Evolutionary conservation across 345 rosid species (phyloP), one percentile per base, ranked within the genome.

Genomic region (Passiflora organensis): DNA sequence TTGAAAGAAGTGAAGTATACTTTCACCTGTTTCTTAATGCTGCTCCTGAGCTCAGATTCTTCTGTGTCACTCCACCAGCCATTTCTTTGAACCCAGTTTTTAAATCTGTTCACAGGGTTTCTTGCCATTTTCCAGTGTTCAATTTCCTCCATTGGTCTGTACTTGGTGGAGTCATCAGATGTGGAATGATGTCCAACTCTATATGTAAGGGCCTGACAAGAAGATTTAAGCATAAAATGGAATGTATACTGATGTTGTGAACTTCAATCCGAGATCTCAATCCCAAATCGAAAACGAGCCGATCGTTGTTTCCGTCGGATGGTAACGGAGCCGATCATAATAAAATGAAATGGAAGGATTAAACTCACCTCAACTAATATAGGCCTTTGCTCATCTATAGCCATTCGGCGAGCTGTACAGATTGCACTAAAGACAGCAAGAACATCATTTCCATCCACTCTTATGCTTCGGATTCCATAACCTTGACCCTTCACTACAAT

Each of bases 111-210:
- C 13, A 91, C 56, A 0, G 98, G 98, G 58, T 79, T 81, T 67
- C 78, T 66, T 34, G 67, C 73, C 48, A 47, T 55, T 66, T 66
- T 74, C 96, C 98, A 85, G 78, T 69, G 75, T 65, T 84, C 80
- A 12, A 91, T 84, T 71, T 88, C 98, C 49, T 74, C 69, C 0
- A 72, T 71, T 43, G 89, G 67, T 20, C 96, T 91, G 62, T 91
- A 91, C 68, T 73, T 87, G 44, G 95, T 87, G 48, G 97, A 91
- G 68, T 91, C 96, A 76, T 91, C 96, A 38, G 97, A 88, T 51
- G 98, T 87, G 22, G 95, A 78, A 76, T 91, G 96, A 75, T 85
- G 96, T 39, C 96, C 95, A 0, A 72, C 89, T 22, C 98, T 80
- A 67, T 91, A 91, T 44, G 98, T 80, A 48, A 91, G 59, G 55